phyloP scores from a whole-genome alignment of 306 rosid species.

The Acacia confusa region DNA sequence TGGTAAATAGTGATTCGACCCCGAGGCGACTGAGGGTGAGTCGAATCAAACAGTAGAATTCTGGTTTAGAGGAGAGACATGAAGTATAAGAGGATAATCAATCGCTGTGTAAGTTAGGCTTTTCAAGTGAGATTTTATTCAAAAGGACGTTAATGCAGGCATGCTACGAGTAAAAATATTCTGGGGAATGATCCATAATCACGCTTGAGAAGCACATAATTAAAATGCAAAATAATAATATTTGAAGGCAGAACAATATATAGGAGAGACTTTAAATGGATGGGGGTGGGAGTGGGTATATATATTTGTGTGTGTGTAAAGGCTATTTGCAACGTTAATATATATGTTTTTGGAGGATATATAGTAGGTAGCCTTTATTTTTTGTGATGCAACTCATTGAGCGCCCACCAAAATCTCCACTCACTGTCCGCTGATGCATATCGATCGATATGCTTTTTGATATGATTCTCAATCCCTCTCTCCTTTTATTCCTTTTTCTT shows the following conservation, averaged over 20 bases:
- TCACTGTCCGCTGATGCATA: not conserved
- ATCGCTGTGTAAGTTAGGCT: constrained; percentile 19
- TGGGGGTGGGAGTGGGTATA: no score
- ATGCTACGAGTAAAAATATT: not conserved
- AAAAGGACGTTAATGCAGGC: not conserved
- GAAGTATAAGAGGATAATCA: constrained; percentile 17
- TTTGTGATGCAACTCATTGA: not conserved
- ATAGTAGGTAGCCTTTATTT: not conserved
- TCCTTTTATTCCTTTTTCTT: not conserved
- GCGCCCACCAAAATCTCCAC: not conserved
- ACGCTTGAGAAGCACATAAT: not conserved
- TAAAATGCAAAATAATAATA: not conserved
- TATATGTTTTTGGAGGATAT: not conserved
- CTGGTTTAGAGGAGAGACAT: constrained; percentile 7
- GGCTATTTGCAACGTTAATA: not conserved
- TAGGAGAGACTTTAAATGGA: not conserved
- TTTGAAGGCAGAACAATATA: not conserved
- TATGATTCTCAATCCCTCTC: not conserved
- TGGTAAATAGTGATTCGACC: no score
- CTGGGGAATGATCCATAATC: not conserved
- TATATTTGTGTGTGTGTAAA: not conserved
- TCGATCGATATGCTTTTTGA: not conserved
- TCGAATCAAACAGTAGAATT: no score
- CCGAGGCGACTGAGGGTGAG: no score
- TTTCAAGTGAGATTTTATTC: constrained; percentile 5